A percentile compares a stretch with the other conserved stretches of the same genome.
phyloP scores from a whole-genome alignment of 2,329 filamentous ascomycete species.

The Blastomyces gilchristii region DNA sequence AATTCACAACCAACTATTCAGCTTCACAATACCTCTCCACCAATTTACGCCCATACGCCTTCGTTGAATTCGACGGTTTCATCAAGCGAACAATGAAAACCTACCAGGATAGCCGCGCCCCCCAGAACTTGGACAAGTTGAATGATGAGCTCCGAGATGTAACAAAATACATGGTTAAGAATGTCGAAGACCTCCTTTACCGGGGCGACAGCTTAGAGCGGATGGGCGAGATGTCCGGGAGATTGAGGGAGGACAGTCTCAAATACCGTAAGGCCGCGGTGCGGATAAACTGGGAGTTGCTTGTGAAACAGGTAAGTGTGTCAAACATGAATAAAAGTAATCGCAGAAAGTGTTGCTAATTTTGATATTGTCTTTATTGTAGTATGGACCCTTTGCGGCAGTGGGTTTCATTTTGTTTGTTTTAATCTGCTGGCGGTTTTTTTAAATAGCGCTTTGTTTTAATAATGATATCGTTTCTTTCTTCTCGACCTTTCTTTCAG shows the following conservation, averaged over 20 bases:
- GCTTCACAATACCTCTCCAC: constrained; percentile 61
- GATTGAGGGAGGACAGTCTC: constrained; percentile 81
- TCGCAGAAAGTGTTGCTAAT: background rate
- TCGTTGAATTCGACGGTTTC: constrained; percentile 97
- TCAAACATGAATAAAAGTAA: background rate
- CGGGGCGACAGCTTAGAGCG: constrained; percentile 86
- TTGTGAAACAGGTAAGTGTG: constrained; percentile 66
- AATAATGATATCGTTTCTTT: constrained; percentile 3
- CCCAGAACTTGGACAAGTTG: constrained; percentile 85
- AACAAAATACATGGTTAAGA: constrained; percentile 99
- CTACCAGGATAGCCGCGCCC: constrained; percentile 83
- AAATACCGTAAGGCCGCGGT: constrained; percentile 91
- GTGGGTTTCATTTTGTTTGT: constrained; percentile 73
- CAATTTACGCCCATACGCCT: constrained; percentile 78
- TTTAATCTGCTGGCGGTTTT: constrained; percentile 89
- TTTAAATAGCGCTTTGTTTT: constrained; percentile 40
- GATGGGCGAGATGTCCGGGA: constrained; percentile 89
- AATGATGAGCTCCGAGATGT: constrained; percentile 97
- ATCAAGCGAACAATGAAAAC: constrained; percentile 86
- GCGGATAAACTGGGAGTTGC: constrained; percentile 93
- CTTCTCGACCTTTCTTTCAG: background rate
- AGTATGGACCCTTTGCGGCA: constrained; percentile 81
- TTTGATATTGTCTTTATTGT: constrained; percentile 3
- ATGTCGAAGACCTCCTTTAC: constrained; percentile 95
- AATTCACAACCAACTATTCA: constrained; percentile 83